Evolutionary conservation across 345 rosid genomes (phyloP), one percentile per base, ranked within the genome.

Genomic region (Geranium brycei): DNA sequence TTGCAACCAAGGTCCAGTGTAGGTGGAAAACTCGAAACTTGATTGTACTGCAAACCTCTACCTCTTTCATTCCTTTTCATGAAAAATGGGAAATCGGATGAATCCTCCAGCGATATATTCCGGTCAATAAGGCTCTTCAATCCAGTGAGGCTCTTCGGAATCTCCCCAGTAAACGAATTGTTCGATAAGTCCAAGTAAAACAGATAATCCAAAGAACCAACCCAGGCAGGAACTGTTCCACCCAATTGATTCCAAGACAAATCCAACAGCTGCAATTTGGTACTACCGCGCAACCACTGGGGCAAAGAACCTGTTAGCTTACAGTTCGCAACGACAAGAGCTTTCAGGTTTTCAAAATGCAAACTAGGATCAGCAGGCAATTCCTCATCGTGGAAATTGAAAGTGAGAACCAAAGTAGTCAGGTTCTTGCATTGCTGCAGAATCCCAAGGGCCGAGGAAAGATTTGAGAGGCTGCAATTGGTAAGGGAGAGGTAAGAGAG

Each of bases 371-470:
- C 47, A 5, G 14, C n/a, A 0, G 75, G 71, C 23, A 72, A 57
- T 60, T 67, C 68, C 57, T 72, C 75, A 10, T 59, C 4, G 1
- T 14, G 4, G 32, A 63, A 72, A 8, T 67, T 72, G 32, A 0
- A 11, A 28, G 57, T 35, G 1, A 72, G 61, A 15, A 59, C 18
- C 18, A 72, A n/a, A 10, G 55, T 23, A 2, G 62, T 55, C 30
- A 72, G 35, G 61, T 67, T 72, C n/a, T n/a, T 60, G 65, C 71
- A 67, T 41, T 72, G 68, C 35, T 68, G 62, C 2, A 72, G 75
- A 41, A 57, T 60, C 30, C 40, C 35, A 30, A 72, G 68, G 58
- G 75, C 68, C n/a, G 51, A 55, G 10, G 65, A 59, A 31, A 72
- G 0, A 14, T 67, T 72, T 5, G 17, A 12, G 28, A 67, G 71